Conservation (phyloP, 768 basidiomycete genomes). For the Cantharellus anzutake region DNA sequence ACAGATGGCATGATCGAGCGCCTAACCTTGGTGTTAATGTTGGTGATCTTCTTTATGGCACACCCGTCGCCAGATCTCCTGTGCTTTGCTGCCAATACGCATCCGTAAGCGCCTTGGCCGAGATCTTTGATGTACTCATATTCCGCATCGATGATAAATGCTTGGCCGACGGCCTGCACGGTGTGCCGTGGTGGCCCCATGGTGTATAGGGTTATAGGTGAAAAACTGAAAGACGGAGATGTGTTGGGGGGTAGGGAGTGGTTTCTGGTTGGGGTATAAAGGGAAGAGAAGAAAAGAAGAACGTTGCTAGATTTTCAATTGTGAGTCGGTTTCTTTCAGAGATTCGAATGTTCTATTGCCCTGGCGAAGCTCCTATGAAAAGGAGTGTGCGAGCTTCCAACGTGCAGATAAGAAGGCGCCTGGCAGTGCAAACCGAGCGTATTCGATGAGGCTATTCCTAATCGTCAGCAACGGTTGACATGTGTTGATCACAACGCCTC, state of each 20-base stretch:
- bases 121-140: slow-evolving; percentile 95
- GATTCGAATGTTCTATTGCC: no score
- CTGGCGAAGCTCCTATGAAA: no score
- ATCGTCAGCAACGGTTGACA: no score
- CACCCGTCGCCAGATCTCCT: slow-evolving; percentile 70
- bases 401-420: no score
- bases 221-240: background rate
- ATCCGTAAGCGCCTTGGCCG: slow-evolving; percentile 89
- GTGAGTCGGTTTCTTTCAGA: no score
- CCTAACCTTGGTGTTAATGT: slow-evolving; percentile 71
- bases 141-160: slow-evolving; percentile 71
- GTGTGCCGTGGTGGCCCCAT: slow-evolving; percentile 35
- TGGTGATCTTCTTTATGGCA: slow-evolving; percentile 92
- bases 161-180: slow-evolving; percentile 71
- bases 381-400: no score
- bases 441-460: no score
- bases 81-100: slow-evolving; percentile 74
- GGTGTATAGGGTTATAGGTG: background rate
- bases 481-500: no score
- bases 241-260: background rate
- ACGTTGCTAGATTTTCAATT: no score
- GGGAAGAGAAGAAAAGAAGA: no score
- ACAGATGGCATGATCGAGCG: background rate
- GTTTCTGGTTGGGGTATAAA: background rate
- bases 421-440: no score